These are phyloP conservation scores for Dacryopinax primogenitus DNA, from an alignment of 768 basidiomycete genomes.

Conservation along the genomic window DNA sequence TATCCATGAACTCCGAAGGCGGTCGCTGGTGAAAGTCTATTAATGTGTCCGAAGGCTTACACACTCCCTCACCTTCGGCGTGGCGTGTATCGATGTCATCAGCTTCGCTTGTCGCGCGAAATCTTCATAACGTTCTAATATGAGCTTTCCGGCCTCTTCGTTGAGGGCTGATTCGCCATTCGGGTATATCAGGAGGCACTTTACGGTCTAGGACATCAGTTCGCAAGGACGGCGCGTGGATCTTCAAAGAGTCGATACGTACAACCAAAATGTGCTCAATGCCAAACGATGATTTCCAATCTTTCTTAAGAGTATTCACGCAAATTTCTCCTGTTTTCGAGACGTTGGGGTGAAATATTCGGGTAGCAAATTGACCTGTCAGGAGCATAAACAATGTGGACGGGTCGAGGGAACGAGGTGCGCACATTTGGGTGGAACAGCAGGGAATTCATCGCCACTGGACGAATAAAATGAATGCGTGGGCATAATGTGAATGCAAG, in stretches of 20 bases:
- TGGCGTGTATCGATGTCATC: slow-evolving; percentile 85
- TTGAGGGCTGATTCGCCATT: slow-evolving; percentile 94
- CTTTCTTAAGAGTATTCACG: slow-evolving; percentile 93
- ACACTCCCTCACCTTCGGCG: slow-evolving; percentile 43
- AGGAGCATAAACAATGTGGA: neutral
- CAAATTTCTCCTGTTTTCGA: slow-evolving; percentile 84
- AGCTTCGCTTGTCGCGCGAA: slow-evolving; percentile 78
- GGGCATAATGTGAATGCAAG: neutral
- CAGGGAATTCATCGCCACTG: slow-evolving; percentile 65
- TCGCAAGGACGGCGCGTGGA: neutral
- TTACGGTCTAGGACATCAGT: slow-evolving; percentile 47
- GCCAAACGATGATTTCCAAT: slow-evolving; percentile 87
- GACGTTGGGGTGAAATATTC: slow-evolving; percentile 96
- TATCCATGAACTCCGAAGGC: neutral
- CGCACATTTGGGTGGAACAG: slow-evolving; percentile 83
- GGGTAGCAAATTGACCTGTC: slow-evolving; percentile 77
- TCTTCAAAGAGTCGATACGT: slow-evolving; percentile 9
- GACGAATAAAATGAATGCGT: neutral
- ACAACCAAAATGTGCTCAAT: slow-evolving; percentile 74
- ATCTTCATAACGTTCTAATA: slow-evolving; percentile 78
- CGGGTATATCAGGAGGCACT: slow-evolving; percentile 90
- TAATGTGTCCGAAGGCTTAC: neutral
- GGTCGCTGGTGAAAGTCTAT: neutral
- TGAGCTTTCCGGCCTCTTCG: slow-evolving; percentile 86
- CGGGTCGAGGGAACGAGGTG: neutral